Evolutionary conservation across 1,139 yeast genomes (phyloP).

Genomic region (Debaryomyces robertsiae): DNA sequence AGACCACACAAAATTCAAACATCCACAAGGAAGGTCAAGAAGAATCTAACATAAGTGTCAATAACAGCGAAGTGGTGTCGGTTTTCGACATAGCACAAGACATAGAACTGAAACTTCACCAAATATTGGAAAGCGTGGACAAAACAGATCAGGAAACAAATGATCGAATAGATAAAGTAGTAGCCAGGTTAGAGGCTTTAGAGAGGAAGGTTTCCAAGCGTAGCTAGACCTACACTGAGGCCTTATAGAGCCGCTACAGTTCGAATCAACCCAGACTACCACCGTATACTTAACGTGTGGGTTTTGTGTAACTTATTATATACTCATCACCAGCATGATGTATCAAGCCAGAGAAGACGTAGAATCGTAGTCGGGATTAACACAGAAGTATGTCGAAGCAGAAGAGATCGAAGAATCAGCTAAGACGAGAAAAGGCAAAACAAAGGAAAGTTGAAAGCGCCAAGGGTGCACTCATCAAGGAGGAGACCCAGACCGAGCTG

Average conservation of each 20-base stretch:
- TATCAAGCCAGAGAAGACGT: conserved; percentile 3
- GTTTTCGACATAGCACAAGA: conserved; percentile 56
- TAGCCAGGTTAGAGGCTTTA: conserved; percentile 23
- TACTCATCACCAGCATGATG: no score
- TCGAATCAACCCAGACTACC: no score
- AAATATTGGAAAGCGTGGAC: conserved; percentile 30
- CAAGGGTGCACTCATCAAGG: conserved; percentile 1
- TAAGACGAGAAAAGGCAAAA: conserved; percentile 63
- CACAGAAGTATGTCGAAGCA: conserved; percentile 22
- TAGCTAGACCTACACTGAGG: conserved; percentile 1
- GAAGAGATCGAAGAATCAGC: conserved; percentile 58
- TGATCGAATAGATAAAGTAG: conserved; percentile 29
- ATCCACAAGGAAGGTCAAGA: conserved; percentile 2
- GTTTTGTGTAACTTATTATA: conserved; percentile 10
- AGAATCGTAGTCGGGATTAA: not conserved
- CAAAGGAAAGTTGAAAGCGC: conserved; percentile 38
- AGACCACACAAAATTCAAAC: not conserved
- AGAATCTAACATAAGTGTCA: conserved; percentile 9
- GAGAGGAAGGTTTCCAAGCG: conserved; percentile 16
- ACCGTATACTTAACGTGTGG: not conserved
- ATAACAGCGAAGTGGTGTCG: conserved; percentile 22
- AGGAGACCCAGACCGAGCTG: conserved; percentile 2
- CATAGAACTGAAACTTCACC: conserved; percentile 44
- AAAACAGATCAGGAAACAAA: conserved; percentile 34
- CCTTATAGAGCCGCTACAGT: no score